Evolutionary conservation across 352 stramenopile genomes (phyloP), one percentile per base, ranked within the genome.

Genomic region (Globisporangium paddicum): DNA sequence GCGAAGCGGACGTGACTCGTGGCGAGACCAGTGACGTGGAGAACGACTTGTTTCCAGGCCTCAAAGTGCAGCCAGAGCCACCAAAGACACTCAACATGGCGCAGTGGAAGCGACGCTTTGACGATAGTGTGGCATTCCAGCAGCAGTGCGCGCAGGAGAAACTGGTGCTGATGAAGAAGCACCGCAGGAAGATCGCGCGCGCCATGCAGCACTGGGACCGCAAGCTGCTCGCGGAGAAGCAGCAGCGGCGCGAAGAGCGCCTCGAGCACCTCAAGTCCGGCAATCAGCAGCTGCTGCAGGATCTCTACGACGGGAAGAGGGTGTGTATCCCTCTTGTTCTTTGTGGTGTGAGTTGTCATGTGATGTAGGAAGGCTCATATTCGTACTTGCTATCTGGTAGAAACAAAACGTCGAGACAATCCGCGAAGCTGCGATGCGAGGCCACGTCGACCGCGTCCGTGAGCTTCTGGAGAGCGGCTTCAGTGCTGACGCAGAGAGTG

Each of bases 401-500:
- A 77, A 77, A 69, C 71, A 87, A 55, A 86, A 86, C 57, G 62
- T 87, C 28, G 75, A 86, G 41, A 83, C 75, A 4, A 89, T 90
- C 42, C 81, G 81, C 1, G 73, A 88, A 58, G 81, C 79, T 25
- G 75, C 78, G 21, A 81, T 90, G 59, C 66, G 73, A 44, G 81
- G 78, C 10, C 70, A 90, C 58, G 23, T 79, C 14, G 69, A 66
- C 23, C 69, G 77, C 6, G 65, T 90, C 13, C 55, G 67, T 21
- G 69, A 82, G 25, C 47, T 90, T 23, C 58, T 90, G 2, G 55
- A 61, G 10, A 66, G 70, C 28, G 81, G 81, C 6, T 88, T 86
- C 38, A 79, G 76, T 19, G 64, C 73, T 0, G 71, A 90, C 51
- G 69, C 78, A 6, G 66, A 83, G 55, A 90, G 78, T 57, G 78